phyloP scores from a whole-genome alignment of 2,329 filamentous ascomycete genomes.

The Pseudocercospora musae region DNA sequence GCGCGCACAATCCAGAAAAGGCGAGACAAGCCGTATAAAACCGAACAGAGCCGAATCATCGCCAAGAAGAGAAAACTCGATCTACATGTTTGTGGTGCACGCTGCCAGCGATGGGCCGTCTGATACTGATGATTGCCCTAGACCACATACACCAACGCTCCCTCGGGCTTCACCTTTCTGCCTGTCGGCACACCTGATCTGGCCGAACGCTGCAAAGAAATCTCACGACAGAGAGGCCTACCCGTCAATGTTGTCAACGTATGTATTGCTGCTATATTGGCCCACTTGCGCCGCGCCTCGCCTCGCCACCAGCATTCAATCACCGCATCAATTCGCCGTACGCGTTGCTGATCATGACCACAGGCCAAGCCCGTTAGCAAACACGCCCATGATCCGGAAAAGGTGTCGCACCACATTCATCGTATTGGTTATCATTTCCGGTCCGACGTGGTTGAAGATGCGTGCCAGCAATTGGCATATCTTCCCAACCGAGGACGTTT shows the following conservation, averaged over 20 bases:
- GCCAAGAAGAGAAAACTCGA: slow-evolving; percentile 60
- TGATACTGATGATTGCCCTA: slow-evolving; percentile 36
- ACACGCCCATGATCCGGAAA: slow-evolving; percentile 21
- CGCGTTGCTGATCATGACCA: slow-evolving; percentile 9
- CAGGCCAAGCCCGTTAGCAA: slow-evolving; percentile 26
- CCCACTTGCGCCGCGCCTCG: neutral
- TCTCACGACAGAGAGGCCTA: slow-evolving; percentile 53
- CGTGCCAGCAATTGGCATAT: slow-evolving; percentile 53
- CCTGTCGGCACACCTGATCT: slow-evolving; percentile 59
- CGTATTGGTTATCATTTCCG: slow-evolving; percentile 63
- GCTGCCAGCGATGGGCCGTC: neutral
- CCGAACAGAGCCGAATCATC: slow-evolving; percentile 56
- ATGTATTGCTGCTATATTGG: slow-evolving; percentile 33
- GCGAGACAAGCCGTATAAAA: slow-evolving; percentile 52
- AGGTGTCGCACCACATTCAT: slow-evolving; percentile 58
- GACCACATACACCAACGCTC: slow-evolving; percentile 55
- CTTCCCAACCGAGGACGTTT: slow-evolving; percentile 34
- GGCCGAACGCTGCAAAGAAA: slow-evolving; percentile 58
- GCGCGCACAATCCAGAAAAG: slow-evolving; percentile 31
- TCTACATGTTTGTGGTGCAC: slow-evolving; percentile 42
- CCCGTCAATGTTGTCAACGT: slow-evolving; percentile 60
- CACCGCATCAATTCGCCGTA: neutral
- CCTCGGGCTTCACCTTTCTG: slow-evolving; percentile 60
- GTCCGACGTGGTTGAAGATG: slow-evolving; percentile 55
- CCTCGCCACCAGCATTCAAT: neutral